phyloP scores from a whole-genome alignment of 1,139 yeast species.

The Suhomyces bokatorum region DNA sequence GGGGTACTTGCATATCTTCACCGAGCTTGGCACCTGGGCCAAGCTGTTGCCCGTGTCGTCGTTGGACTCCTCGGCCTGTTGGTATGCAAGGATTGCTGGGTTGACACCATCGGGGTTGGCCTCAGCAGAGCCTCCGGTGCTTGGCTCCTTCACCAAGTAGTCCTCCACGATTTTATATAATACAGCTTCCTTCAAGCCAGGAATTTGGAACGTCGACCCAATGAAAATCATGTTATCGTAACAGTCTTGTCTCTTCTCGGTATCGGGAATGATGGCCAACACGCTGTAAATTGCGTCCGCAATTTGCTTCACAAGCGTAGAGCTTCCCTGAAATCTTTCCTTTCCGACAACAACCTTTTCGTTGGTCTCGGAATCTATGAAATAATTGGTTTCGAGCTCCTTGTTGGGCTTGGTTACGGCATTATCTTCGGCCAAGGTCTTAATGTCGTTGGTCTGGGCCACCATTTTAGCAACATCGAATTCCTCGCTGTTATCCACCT shows the following conservation, averaged over 20 bases:
- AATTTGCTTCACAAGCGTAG: slow-evolving; percentile 54
- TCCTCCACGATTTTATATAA: slow-evolving; percentile 59
- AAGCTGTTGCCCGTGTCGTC: slow-evolving; percentile 32
- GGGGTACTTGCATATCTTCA: slow-evolving; percentile 70
- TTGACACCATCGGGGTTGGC: slow-evolving; percentile 34
- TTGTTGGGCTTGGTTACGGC: slow-evolving; percentile 49
- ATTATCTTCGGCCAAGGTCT: slow-evolving; percentile 27
- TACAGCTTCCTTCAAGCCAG: slow-evolving; percentile 75
- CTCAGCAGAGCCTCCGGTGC: slow-evolving; percentile 29
- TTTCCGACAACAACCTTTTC: slow-evolving; percentile 67
- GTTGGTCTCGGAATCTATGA: slow-evolving; percentile 55
- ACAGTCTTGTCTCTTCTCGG: slow-evolving; percentile 75
- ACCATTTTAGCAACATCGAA: slow-evolving; percentile 91
- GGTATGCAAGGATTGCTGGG: slow-evolving; percentile 46
- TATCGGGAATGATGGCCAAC: slow-evolving; percentile 59
- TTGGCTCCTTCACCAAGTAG: slow-evolving; percentile 47
- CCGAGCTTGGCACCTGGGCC: slow-evolving; percentile 73
- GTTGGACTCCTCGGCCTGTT: slow-evolving; percentile 32
- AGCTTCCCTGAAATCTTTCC: slow-evolving; percentile 82
- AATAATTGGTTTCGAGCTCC: slow-evolving; percentile 65
- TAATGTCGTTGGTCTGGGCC: slow-evolving; percentile 61
- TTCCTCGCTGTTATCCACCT: slow-evolving; percentile 54
- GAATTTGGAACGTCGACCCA: slow-evolving; percentile 74
- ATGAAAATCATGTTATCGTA: slow-evolving; percentile 81
- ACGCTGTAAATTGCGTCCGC: slow-evolving; percentile 56